Evolutionary conservation across 1,284 basidiomycete genomes (phyloP).

Genomic region (Boletus mariae): DNA sequence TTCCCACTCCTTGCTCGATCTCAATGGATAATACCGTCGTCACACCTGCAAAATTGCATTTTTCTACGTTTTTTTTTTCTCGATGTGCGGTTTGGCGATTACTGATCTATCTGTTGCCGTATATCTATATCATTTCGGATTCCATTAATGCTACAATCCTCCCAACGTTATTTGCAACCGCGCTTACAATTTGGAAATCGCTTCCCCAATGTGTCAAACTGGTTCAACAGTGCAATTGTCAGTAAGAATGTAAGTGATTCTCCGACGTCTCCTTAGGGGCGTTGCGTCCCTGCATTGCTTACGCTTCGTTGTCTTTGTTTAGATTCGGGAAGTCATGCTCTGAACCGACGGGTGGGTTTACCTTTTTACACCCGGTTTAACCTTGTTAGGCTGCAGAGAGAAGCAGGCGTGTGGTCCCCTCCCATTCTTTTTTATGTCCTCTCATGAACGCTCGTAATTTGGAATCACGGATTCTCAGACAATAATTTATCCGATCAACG

Average conservation of each 20-base stretch:
- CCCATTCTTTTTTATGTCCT: background rate
- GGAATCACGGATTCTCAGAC: background rate
- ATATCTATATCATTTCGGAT: constrained; percentile 22
- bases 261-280: constrained; percentile 1
- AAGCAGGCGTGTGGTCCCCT: background rate
- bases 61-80: constrained; percentile 3
- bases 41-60: constrained; percentile 9
- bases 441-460: background rate
- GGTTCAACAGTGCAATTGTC: constrained; percentile 50
- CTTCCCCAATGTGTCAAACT: background rate
- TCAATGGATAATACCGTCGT: constrained; percentile 17
- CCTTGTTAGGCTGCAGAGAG: background rate
- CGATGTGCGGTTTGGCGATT: constrained; percentile 10
- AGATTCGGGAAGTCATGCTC: constrained; percentile 57
- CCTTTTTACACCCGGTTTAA: background rate
- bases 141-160: constrained; percentile 19
- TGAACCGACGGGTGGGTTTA: constrained; percentile 23
- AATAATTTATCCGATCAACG: background rate
- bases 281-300: constrained; percentile 5
- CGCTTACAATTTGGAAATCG: constrained; percentile 13
- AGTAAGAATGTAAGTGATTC: constrained; percentile 61
- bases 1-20: constrained; percentile 19
- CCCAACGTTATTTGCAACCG: background rate
- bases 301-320: background rate
- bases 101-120: constrained; percentile 23